phyloP scores from a whole-genome alignment of 2,329 filamentous ascomycete species.

The Apiospora kogelbergensis region DNA sequence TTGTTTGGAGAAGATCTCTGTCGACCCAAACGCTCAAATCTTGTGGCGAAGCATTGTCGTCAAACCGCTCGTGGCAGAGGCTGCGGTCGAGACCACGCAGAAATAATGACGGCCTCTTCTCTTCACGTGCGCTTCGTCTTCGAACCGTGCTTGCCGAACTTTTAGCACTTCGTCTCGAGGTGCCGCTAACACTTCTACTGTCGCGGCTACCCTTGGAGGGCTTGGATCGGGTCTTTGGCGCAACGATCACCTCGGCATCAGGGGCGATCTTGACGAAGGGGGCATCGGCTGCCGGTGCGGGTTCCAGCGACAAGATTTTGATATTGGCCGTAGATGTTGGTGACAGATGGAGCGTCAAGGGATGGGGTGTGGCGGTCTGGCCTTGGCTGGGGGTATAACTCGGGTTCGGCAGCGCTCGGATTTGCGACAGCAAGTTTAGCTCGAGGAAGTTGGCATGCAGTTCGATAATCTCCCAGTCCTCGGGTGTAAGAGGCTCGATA shows the following conservation, averaged over 20 bases:
- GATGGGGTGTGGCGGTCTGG: slow-evolving; percentile 62
- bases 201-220: slow-evolving; percentile 66
- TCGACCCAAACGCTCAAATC: slow-evolving; percentile 83
- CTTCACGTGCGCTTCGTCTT: slow-evolving; percentile 57
- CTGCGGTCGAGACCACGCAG: slow-evolving; percentile 75
- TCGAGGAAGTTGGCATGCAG: slow-evolving; percentile 94
- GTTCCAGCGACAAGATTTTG: slow-evolving; percentile 78
- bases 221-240: slow-evolving; percentile 83
- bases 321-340: slow-evolving; percentile 96
- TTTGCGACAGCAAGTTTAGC: slow-evolving; percentile 88
- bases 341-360: slow-evolving; percentile 88
- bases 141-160: slow-evolving; percentile 72
- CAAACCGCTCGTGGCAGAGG: slow-evolving; percentile 74
- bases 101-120: slow-evolving; percentile 68
- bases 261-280: slow-evolving; percentile 91
- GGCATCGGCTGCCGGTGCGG: slow-evolving; percentile 63
- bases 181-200: slow-evolving; percentile 76
- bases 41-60: slow-evolving; percentile 57
- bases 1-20: slow-evolving; percentile 69
- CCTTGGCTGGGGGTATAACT: slow-evolving; percentile 55
- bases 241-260: slow-evolving; percentile 95
- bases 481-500: slow-evolving; percentile 91
- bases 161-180: slow-evolving; percentile 75
- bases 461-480: slow-evolving; percentile 99
- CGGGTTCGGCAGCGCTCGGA: slow-evolving; percentile 90